Evolutionary conservation across 495 filamentous ascomycete species (phyloP), one percentile per base, ranked within the genome.

Genomic region (Bryoglossum gracile): DNA sequence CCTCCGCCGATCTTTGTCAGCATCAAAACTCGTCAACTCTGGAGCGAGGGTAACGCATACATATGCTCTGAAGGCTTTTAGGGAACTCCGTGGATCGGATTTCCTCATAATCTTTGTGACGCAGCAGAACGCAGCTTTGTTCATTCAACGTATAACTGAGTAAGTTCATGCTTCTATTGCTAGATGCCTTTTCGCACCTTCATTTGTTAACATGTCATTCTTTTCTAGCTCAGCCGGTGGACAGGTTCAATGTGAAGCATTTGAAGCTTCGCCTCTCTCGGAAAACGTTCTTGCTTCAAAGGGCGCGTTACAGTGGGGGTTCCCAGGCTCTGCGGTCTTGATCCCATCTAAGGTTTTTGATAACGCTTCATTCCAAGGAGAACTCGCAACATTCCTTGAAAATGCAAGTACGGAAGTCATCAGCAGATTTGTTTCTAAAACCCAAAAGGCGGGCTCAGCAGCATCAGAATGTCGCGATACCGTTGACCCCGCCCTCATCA

Each of bases 371-470:
- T 82, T 86, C 46, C 73, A 70, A 51, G 53, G 65, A 1, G 56
- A 45, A 11, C 55, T 86, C 1, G 71, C 74, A 0, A 40, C 49
- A 0, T 84, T 84, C 39, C 60, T 85, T 3, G 77, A 80, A 49
- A 65, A 76, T 47, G 80, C 78, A 1, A 78, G 72, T 50, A 65
- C 65, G 0, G 80, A 84, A 41, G 66, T 68, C 0, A 54, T 82
- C 8, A 71, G 76, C 18, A 54, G 61, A 3, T 81, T 83, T 48
- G 65, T 66, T 0, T 73, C 76, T 3, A 60, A 58, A 4, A 57
- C 75, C 0, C 44, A 43, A 13, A 85, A 85, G 34, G 77, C 76
- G 2, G 63, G 67, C 0, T 59, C 62, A 0, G 56, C 60, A 1
- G 59, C 72, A 0, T 46, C 57, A 13, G 81, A 86, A 53, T 61